These are phyloP conservation scores for Jatropha curcas DNA, from an alignment of 345 rosid genomes.

Conservation along the genomic window DNA sequence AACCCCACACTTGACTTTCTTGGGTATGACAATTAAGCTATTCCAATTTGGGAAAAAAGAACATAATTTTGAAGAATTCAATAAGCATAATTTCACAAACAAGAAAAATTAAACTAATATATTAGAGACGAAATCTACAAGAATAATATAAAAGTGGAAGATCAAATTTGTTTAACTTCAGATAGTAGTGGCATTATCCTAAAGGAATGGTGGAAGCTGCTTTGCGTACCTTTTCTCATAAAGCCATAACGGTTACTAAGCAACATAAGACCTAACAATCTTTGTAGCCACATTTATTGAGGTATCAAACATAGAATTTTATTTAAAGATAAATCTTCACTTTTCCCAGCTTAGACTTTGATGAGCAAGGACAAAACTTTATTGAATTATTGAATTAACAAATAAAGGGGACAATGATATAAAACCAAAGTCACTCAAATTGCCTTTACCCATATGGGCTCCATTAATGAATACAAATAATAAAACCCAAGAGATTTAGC, in stretches of 20 bases:
- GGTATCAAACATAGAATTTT: neutral
- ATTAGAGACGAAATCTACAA: no score
- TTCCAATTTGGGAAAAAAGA: no score
- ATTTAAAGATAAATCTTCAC: neutral
- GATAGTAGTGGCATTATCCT: neutral
- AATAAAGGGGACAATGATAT: constrained; percentile 8
- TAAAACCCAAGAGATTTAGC: constrained; percentile 21
- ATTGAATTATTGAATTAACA: constrained; percentile 10
- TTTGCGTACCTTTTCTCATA: neutral
- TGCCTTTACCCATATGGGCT: constrained; percentile 30
- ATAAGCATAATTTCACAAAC: neutral
- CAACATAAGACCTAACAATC: no score
- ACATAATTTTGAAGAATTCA: neutral
- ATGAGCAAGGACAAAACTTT: constrained; percentile 3
- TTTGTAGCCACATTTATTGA: neutral
- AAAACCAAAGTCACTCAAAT: constrained; percentile 3
- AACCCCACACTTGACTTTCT: no score
- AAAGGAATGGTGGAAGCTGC: neutral
- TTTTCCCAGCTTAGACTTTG: neutral
- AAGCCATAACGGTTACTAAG: neutral
- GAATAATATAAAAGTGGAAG: neutral
- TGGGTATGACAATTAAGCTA: no score
- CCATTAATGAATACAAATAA: constrained; percentile 30
- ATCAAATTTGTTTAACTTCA: neutral
- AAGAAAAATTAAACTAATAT: neutral